A percentile compares a stretch with the other conserved stretches of the same genome.
phyloP scores from a whole-genome alignment of 1,284 basidiomycete genomes.

The Hortiboletus rubellus region DNA sequence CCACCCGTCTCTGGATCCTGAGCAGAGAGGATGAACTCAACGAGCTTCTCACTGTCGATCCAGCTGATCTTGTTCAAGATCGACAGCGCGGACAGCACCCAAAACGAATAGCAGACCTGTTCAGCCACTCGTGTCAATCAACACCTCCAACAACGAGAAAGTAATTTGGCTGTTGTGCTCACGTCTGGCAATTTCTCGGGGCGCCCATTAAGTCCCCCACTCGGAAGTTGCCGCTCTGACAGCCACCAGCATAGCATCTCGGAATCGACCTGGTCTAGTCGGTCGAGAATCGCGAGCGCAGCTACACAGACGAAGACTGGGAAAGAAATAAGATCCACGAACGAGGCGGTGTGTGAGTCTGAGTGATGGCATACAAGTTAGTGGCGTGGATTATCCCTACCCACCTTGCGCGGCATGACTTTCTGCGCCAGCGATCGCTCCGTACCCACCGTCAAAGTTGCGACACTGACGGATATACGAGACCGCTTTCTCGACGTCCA shows the following conservation, averaged over 20 bases:
- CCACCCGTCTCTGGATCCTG: slow-evolving; percentile 91
- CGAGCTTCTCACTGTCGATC: slow-evolving; percentile 88
- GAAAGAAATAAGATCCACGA: neutral
- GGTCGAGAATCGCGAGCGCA: slow-evolving; percentile 83
- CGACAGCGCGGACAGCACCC: slow-evolving; percentile 89
- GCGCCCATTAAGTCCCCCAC: slow-evolving; percentile 92
- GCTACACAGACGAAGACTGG: slow-evolving; percentile 90
- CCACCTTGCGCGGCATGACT: slow-evolving; percentile 90
- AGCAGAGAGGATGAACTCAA: slow-evolving; percentile 82
- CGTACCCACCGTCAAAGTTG: slow-evolving; percentile 98
- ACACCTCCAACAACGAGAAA: neutral
- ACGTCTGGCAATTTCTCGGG: slow-evolving; percentile 99
- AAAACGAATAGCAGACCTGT: slow-evolving; percentile 97
- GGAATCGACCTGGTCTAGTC: slow-evolving; percentile 75
- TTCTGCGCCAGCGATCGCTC: slow-evolving; percentile 81
- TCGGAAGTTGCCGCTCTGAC: slow-evolving; percentile 88
- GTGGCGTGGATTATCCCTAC: slow-evolving; percentile 15
- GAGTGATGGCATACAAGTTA: neutral
- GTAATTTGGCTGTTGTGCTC: slow-evolving; percentile 26
- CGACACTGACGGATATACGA: slow-evolving; percentile 75
- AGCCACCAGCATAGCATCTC: slow-evolving; percentile 90
- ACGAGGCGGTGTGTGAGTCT: neutral
- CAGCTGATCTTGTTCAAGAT: slow-evolving; percentile 85
- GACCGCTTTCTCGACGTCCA: slow-evolving; percentile 68
- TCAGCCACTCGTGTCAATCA: neutral